These are phyloP conservation scores for Beta vulgaris DNA, from an alignment of 148 eudicot species.

Conservation along the genomic window DNA sequence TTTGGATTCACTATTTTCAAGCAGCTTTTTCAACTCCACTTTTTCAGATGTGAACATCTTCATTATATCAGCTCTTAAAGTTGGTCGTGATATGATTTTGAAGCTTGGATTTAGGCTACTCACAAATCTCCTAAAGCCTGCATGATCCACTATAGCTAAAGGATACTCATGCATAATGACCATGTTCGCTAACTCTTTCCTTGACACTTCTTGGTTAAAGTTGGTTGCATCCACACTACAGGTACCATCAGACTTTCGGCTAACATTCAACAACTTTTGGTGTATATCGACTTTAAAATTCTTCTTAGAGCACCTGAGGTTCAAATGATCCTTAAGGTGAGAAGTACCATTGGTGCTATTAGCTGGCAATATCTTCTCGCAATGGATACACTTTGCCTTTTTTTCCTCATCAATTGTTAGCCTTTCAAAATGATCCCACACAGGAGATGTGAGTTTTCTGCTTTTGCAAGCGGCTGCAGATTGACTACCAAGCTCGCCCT, in stretches of 20 bases:
- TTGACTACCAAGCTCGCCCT: no score
- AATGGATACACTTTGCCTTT: neutral
- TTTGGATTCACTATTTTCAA: neutral
- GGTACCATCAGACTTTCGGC: no score
- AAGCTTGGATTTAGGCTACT: no score
- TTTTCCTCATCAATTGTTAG: neutral
- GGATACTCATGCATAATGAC: neutral
- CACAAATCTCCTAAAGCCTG: no score
- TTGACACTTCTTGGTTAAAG: no score
- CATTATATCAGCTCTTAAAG: slow-evolving; percentile 12
- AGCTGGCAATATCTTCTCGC: neutral
- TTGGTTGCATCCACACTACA: no score
- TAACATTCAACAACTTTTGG: no score
- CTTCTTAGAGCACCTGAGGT: no score
- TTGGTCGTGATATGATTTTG: neutral
- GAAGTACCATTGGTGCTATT: neutral
- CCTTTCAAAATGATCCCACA: slow-evolving; percentile 6
- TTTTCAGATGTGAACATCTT: slow-evolving; percentile 20
- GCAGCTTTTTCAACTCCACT: neutral
- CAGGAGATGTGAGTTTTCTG: neutral
- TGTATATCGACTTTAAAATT: no score
- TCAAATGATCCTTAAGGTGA: slow-evolving; percentile 1
- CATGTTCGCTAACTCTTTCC: no score
- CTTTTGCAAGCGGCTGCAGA: no score
- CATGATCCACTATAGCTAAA: no score